Evolutionary conservation across 179 eudicot species (phyloP), one percentile per base, ranked within the genome.

Genomic region (Carnegiea gigantea): DNA sequence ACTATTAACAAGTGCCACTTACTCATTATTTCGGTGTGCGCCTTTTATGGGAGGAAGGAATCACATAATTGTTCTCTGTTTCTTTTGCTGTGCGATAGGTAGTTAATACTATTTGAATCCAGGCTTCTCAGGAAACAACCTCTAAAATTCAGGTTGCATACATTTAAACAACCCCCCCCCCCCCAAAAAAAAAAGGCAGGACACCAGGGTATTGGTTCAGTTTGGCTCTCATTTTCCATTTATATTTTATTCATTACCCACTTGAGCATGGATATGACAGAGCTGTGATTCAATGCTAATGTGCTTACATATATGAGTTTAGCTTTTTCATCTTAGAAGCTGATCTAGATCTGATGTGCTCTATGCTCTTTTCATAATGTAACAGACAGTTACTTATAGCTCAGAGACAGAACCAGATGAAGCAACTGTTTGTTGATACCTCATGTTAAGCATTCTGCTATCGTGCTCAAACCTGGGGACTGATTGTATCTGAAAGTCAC

Each of bases 341-440:
- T n/a, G 53, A 20, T 46, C 15, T 8, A 30, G 30, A 33, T 71
- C 77, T 84, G n/a, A 84, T 64, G 36, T 36, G 26, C 6, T n/a
- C 20, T 18, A 73, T 46, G 49, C 28, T 78, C 15, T 62, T 74
- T 33, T 11, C 54, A 18, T n/a, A 54, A 44, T 82, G 62, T 75
- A 43, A 28, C 87, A 82, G 83, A 85, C 40, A 76, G 81, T 85
- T 85, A 79, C 83, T 79, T 77, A 43, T 85, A 82, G 85, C 83
- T 77, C 49, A 36, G 48, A 79, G 54, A 73, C 15, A 14, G 70
- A 60, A n/a, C 26, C 15, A 65, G 57, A 60, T 11, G 51, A 59
- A 21, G 59, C 67, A 46, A 67, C 49, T 59, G 54, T 24, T 44
- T 85, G 79, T 85, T 73, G 72, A 85, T 79, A 82, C 78, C 62